phyloP scores from a whole-genome alignment of 495 filamentous ascomycete species.

The Neurospora sublineolata region DNA sequence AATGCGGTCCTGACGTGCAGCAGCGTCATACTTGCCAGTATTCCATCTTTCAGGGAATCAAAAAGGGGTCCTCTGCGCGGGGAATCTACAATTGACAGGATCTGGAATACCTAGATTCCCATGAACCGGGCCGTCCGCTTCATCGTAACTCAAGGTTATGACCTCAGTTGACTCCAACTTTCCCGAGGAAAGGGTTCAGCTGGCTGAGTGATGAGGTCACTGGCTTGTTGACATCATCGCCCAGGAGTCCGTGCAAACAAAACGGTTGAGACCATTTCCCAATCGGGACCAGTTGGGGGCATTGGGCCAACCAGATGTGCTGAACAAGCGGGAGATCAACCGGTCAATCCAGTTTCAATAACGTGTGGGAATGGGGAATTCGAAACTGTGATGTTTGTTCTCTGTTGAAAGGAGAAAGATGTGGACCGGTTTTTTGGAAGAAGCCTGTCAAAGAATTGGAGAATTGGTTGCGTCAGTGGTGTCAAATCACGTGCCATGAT shows the following conservation, averaged over 20 bases:
- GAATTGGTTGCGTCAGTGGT: neutral
- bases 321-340: neutral
- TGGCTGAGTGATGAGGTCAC: neutral
- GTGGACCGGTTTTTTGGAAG: neutral
- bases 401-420: neutral
- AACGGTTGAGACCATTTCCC: neutral
- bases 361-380: neutral
- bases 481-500: neutral
- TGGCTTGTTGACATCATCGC: neutral
- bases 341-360: neutral
- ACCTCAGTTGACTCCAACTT: neutral
- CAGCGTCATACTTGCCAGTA: neutral
- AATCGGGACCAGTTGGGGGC: neutral
- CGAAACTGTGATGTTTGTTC: neutral
- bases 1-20: constrained; percentile 1
- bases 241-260: neutral
- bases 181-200: neutral
- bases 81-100: neutral
- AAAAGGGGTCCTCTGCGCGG: neutral
- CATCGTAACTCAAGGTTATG: neutral
- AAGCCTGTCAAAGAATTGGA: neutral
- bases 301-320: neutral
- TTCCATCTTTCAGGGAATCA: neutral
- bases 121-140: neutral
- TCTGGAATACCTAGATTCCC: neutral